Percentiles rank a stretch among this genome's conserved stretches.
These are phyloP conservation scores for Cytospora chrysosperma DNA, from an alignment of 2,329 filamentous ascomycete species.

Conservation along the genomic window DNA sequence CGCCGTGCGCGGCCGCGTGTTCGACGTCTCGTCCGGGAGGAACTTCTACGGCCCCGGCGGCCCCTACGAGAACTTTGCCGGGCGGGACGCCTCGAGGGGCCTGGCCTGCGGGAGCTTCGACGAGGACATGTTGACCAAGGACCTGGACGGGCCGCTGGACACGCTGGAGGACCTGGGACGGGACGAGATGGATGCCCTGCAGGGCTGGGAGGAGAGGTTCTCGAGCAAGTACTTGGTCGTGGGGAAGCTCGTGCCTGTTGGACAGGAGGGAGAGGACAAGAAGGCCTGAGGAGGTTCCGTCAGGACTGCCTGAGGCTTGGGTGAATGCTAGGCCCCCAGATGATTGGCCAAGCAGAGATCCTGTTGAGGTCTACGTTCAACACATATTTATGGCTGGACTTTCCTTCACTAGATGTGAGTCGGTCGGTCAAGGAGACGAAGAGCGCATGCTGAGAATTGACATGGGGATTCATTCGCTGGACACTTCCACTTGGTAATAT, in stretches of 20 bases:
- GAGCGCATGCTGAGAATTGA: background rate
- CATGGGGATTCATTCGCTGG: background rate
- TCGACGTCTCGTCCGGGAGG: constrained; percentile 81
- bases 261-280: constrained; percentile 36
- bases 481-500: background rate
- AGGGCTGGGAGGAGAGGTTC: constrained; percentile 93
- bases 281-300: background rate
- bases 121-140: constrained; percentile 89
- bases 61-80: constrained; percentile 94
- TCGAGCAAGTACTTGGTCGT: constrained; percentile 94
- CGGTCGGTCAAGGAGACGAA: background rate
- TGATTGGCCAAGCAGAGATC: background rate
- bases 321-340: background rate
- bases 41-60: constrained; percentile 97
- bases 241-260: constrained; percentile 69
- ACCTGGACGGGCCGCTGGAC: constrained; percentile 81
- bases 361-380: background rate
- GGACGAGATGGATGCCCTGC: constrained; percentile 79
- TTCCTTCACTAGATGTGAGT: background rate
- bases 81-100: constrained; percentile 83
- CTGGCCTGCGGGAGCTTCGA: constrained; percentile 92
- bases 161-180: constrained; percentile 66
- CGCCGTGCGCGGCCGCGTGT: constrained; percentile 86
- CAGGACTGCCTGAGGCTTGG: background rate
- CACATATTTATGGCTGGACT: too few species aligned